Evolutionary conservation across 129 eudicot genomes (phyloP), one percentile per base, ranked within the genome.

Genomic region (Dittrichia graveolens): DNA sequence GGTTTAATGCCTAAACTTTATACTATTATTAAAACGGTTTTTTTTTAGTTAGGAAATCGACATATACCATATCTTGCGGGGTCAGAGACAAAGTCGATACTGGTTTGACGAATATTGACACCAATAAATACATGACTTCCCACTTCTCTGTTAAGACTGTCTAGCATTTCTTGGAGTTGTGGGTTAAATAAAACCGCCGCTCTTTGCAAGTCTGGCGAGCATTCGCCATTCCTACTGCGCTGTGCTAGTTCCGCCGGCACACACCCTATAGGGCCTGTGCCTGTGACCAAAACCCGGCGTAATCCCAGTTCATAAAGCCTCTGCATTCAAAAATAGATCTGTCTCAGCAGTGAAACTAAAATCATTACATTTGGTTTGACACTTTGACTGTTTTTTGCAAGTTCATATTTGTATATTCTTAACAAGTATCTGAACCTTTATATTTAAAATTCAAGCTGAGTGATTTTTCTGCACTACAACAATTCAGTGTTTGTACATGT

Each of bases 241-340:
- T 53, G 56, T 4, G 88, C 92, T 18, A 79, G 79, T 61, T 74
- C 85, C 0, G 89, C 85, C 0, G 92, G 92, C 0, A 79, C 92
- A 53, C 92, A 87, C 15, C 92, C 92, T 65, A 87, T 8, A 4
- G 92, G 89, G 1, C 92, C 92, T 0, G 86, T 79, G 6, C 92
- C 92, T 1, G 86, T 81, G 6, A 87, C 86, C 38, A 87, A n/a
- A 9, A 87, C 83, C 56, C 83, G 56, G 18, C 86, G 86, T 16
- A 80, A 82, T 35, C 92, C 92, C 63, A 81, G 1, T 2, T 79
- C 79, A 56, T 87, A 43, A 13, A 87, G 77, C 57, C 81, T 76
- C 92, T 87, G 82, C 73, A 72, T 58, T 42, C 1, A 46, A 61
- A 54, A 59, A 71, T 19, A 19, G 9, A 56, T 10, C 9, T 2